phyloP scores from a whole-genome alignment of 2,329 filamentous ascomycete genomes.

The Hortaea sp. region DNA sequence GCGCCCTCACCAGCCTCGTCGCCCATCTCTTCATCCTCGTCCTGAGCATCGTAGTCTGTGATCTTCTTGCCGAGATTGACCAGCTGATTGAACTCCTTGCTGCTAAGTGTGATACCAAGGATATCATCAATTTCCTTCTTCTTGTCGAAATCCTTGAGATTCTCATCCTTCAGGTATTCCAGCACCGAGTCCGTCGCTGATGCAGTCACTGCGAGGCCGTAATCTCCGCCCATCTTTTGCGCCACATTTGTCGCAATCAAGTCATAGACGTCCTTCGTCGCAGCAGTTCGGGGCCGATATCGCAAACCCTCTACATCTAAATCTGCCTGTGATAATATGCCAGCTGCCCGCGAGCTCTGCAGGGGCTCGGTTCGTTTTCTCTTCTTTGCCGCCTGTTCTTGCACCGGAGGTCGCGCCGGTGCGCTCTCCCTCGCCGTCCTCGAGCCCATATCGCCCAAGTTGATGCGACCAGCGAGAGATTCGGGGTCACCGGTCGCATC shows the following conservation, averaged over 20 bases:
- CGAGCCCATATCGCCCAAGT: constrained; percentile 88
- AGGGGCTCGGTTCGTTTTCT: constrained; percentile 65
- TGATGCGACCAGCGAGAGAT: constrained; percentile 87
- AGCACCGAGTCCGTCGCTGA: constrained; percentile 89
- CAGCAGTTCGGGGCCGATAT: constrained; percentile 83
- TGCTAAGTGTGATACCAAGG: constrained; percentile 66
- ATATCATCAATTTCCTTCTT: constrained; percentile 97
- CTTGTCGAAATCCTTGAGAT: constrained; percentile 94
- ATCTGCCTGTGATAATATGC: constrained; percentile 75
- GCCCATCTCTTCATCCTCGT: constrained; percentile 83
- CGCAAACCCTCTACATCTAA: constrained; percentile 81
- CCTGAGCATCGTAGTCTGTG: constrained; percentile 93
- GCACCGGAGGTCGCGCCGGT: constrained; percentile 50
- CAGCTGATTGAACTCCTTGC: constrained; percentile 93
- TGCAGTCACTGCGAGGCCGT: constrained; percentile 79
- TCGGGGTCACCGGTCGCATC: constrained; percentile 96
- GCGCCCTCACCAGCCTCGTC: constrained; percentile 55
- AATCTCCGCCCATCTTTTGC: constrained; percentile 81
- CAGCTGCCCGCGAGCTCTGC: constrained; percentile 56
- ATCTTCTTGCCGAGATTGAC: constrained; percentile 97
- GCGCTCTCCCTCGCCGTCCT: constrained; percentile 69
- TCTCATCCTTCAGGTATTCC: constrained; percentile 88
- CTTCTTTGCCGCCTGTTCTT: constrained; percentile 63
- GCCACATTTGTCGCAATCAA: constrained; percentile 87
- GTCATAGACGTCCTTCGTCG: constrained; percentile 87